phyloP scores from a whole-genome alignment of 306 rosid genomes.

The Begonia masoniana region DNA sequence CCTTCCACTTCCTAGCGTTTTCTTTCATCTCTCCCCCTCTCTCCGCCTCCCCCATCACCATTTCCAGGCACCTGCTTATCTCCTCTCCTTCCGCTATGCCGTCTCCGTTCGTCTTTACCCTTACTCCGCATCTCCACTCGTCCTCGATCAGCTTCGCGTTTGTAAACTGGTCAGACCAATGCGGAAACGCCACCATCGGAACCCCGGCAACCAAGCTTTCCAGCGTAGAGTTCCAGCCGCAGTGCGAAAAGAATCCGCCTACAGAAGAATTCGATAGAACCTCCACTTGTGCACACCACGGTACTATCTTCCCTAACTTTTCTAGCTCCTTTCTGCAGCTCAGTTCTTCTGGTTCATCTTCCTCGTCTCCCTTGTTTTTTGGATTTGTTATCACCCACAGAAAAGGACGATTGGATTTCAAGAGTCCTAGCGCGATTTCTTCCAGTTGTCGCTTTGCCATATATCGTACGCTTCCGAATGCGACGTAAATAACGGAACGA shows the following conservation, averaged over 20 bases:
- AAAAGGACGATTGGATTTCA: slow-evolving; percentile 2
- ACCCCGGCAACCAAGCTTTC: slow-evolving; percentile 10
- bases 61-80: slow-evolving; percentile 12
- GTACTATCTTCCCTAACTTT: slow-evolving; percentile 5
- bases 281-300: slow-evolving; percentile 11
- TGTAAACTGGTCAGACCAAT: slow-evolving; percentile 11
- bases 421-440: slow-evolving; percentile 5
- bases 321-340: slow-evolving; percentile 12
- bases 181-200: slow-evolving; percentile 13
- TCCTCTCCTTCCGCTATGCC: slow-evolving; percentile 8
- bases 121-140: slow-evolving; percentile 2
- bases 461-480: slow-evolving; percentile 9
- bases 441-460: slow-evolving; percentile 4
- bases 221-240: slow-evolving; percentile 12
- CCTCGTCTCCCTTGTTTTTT: not conserved
- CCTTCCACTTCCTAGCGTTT: slow-evolving; percentile 26
- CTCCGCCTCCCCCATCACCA: slow-evolving; percentile 8
- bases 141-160: slow-evolving; percentile 11
- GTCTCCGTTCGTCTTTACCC: not conserved
- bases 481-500: slow-evolving; percentile 6
- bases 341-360: slow-evolving; percentile 3
- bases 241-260: slow-evolving; percentile 8
- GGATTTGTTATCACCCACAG: slow-evolving; percentile 15
- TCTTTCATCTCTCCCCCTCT: slow-evolving; percentile 11
- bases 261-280: not conserved